Percentiles rank a stretch among this genome's conserved stretches.
These are phyloP conservation scores for Yamadazyma triangularis DNA, from an alignment of 1,139 yeast species.

Conservation along the genomic window DNA sequence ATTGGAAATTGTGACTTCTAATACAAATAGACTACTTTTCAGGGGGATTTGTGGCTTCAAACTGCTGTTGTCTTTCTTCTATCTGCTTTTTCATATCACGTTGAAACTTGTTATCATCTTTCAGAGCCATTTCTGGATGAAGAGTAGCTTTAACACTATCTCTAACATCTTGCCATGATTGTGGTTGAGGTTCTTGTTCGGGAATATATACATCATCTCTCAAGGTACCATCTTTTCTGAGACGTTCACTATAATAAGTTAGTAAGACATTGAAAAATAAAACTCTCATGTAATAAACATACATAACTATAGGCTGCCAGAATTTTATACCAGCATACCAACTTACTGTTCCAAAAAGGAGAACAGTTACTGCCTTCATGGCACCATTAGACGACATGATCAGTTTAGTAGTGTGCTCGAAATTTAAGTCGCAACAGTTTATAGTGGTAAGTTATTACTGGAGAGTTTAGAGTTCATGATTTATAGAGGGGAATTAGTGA, in stretches of 20 bases:
- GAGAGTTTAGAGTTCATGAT: no score
- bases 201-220: constrained; percentile 55
- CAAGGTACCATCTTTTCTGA: constrained; percentile 63
- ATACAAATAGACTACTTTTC: no score
- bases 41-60: constrained; percentile 1
- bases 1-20: no score
- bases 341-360: constrained; percentile 33
- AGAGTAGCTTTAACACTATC: constrained; percentile 19
- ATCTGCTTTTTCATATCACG: constrained; percentile 5
- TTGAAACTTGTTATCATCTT: constrained; percentile 5
- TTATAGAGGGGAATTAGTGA: no score
- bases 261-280: constrained; percentile 6
- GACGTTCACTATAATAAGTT: constrained; percentile 46
- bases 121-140: constrained; percentile 16
- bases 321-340: constrained; percentile 58
- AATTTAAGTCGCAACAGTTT: no score
- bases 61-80: constrained; percentile 1
- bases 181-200: constrained; percentile 33
- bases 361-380: constrained; percentile 20
- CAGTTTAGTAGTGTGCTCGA: no score
- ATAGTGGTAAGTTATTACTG: no score
- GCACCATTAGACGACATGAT: constrained; percentile 22
- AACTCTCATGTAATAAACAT: constrained; percentile 34
- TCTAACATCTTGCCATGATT: constrained; percentile 36
- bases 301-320: constrained; percentile 72